These are phyloP conservation scores for Alternaria consortialis DNA, from an alignment of 2,329 filamentous ascomycete genomes.

Conservation along the genomic window DNA sequence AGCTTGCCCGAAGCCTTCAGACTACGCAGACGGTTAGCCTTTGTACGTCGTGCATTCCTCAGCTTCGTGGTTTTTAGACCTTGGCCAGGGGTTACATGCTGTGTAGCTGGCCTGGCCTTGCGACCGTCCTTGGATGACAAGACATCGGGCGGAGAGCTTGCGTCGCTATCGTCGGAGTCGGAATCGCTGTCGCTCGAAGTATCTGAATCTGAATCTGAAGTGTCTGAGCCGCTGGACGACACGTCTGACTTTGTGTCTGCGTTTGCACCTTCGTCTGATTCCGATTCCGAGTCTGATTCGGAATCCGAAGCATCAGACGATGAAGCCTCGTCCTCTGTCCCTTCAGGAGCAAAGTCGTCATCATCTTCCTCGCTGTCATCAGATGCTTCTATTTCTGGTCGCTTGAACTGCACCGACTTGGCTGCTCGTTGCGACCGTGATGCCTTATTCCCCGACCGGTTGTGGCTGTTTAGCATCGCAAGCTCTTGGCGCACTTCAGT, in stretches of 20 bases:
- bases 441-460: background rate
- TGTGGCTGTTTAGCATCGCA: background rate
- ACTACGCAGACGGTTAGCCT: conserved; percentile 59
- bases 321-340: conserved; percentile 23
- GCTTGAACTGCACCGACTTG: conserved; percentile 39
- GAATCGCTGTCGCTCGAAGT: conserved; percentile 49
- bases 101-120: conserved; percentile 4
- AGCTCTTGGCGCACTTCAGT: background rate
- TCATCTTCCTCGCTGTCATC: conserved; percentile 31
- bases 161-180: conserved; percentile 53
- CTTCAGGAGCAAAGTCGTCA: conserved; percentile 40
- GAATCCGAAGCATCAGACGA: conserved; percentile 21
- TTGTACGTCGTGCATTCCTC: conserved; percentile 65
- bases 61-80: conserved; percentile 62
- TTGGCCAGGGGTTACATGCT: conserved; percentile 55
- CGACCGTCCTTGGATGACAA: conserved; percentile 30
- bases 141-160: conserved; percentile 37
- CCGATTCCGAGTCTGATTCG: conserved; percentile 38
- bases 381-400: conserved; percentile 18
- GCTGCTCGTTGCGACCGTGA: background rate
- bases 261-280: conserved; percentile 26
- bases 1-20: conserved; percentile 65
- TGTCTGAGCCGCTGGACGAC: conserved; percentile 37
- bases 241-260: background rate
- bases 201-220: conserved; percentile 24